These are phyloP conservation scores for Emergomyces orientalis DNA, from an alignment of 2,329 filamentous ascomycete species.

Conservation along the genomic window DNA sequence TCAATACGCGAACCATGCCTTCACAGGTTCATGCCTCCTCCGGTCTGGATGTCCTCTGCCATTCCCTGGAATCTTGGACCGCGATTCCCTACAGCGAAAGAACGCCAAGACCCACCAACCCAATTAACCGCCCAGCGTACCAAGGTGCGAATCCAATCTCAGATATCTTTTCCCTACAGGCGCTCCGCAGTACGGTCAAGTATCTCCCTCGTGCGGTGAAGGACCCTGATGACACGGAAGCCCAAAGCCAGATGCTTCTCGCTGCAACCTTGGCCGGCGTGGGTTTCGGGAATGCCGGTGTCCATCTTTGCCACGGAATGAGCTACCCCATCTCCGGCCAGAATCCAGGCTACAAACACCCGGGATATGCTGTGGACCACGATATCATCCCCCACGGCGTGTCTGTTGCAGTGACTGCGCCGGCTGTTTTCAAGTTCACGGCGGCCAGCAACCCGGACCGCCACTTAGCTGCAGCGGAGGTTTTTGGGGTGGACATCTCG, in stretches of 20 bases:
- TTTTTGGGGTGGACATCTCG: conserved; percentile 79
- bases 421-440: conserved; percentile 90
- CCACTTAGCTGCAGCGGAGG: conserved; percentile 79
- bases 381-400: conserved; percentile 94
- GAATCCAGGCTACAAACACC: conserved; percentile 82
- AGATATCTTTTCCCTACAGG: conserved; percentile 89
- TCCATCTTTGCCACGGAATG: conserved; percentile 87
- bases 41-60: conserved; percentile 89
- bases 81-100: conserved; percentile 90
- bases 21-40: conserved; percentile 84
- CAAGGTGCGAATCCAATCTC: conserved; percentile 97
- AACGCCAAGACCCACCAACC: conserved; percentile 73
- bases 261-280: conserved; percentile 90
- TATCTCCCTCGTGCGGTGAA: conserved; percentile 81
- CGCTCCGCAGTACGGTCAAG: conserved; percentile 73
- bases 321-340: conserved; percentile 94
- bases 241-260: conserved; percentile 90
- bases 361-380: conserved; percentile 66
- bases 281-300: conserved; percentile 94
- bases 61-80: conserved; percentile 93
- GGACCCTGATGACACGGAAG: conserved; percentile 84
- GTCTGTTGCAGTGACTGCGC: conserved; percentile 84
- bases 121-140: conserved; percentile 84
- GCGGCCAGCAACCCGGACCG: conserved; percentile 84
- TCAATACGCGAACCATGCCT: conserved; percentile 96